These are phyloP conservation scores for Nicotiana otophora DNA, from an alignment of 257 asterid genomes.

Conservation along the genomic window DNA sequence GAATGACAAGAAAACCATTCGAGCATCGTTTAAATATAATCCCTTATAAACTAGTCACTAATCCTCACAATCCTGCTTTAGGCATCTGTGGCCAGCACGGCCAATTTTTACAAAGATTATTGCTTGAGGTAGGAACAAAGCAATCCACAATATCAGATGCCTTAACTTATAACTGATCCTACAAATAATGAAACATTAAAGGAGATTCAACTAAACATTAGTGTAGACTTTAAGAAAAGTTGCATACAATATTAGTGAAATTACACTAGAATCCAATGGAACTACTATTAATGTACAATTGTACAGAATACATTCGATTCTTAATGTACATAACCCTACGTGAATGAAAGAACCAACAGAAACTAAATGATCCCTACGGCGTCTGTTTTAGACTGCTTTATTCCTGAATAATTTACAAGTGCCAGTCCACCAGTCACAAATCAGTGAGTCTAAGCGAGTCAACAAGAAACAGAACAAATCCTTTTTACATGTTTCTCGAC, in stretches of 20 bases:
- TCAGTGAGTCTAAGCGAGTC: conserved; percentile 29
- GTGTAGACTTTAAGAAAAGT: background rate
- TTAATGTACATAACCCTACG: background rate
- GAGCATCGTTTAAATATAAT: background rate
- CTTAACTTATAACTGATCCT: too few species aligned
- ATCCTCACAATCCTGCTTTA: too few species aligned
- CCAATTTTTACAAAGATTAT: too few species aligned
- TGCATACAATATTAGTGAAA: background rate
- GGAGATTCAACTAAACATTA: background rate
- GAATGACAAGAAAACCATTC: too few species aligned
- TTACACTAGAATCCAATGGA: background rate
- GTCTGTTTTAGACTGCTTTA: background rate
- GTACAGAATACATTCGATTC: conserved; percentile 4
- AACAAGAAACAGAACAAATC: conserved; percentile 15
- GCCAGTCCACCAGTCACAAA: conserved; percentile 26
- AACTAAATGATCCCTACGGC: background rate
- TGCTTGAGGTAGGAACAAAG: background rate
- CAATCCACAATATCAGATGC: background rate
- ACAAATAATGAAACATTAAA: background rate
- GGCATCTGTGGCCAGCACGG: too few species aligned
- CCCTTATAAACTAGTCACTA: too few species aligned
- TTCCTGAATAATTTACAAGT: conserved; percentile 31
- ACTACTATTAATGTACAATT: conserved; percentile 1
- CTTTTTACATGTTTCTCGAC: conserved; percentile 31
- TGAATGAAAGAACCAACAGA: conserved; percentile 14